phyloP scores from a whole-genome alignment of 192 early-diverging fungal genomes.

The Spinellus fusiger region DNA sequence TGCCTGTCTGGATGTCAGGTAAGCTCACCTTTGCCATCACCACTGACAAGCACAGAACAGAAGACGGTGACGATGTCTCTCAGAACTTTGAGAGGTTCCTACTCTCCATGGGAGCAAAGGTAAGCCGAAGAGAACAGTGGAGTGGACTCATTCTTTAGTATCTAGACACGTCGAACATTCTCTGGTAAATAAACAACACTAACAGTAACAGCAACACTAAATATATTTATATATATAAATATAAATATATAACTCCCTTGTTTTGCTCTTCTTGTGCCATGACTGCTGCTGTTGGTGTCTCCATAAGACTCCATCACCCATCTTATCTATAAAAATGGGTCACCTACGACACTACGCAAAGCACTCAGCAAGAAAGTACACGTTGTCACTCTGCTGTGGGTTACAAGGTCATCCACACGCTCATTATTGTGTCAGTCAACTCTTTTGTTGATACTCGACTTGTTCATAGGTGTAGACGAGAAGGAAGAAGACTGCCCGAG shows the following conservation, averaged over 20 bases:
- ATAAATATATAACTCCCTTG: not conserved
- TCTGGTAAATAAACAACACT: too few relatives aligned
- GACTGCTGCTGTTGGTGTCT: not conserved
- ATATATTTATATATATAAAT: not conserved
- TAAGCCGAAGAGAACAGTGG: conserved; percentile 4
- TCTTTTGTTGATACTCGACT: not conserved
- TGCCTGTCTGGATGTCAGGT: conserved; percentile 25
- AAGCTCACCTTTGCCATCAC: too few relatives aligned
- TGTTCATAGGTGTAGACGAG: conserved; percentile 5
- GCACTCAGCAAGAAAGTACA: conserved; percentile 12
- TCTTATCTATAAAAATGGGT: conserved; percentile 30
- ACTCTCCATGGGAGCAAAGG: conserved; percentile 28
- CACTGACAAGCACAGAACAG: conserved; percentile 16
- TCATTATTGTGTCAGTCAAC: not conserved
- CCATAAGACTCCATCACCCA: conserved; percentile 22
- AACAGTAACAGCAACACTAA: too few relatives aligned
- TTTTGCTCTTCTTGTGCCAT: not conserved
- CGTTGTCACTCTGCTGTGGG: conserved; percentile 26
- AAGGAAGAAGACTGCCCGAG: conserved; percentile 12
- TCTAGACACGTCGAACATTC: conserved; percentile 17
- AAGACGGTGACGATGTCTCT: conserved; percentile 32
- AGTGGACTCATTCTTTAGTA: not conserved
- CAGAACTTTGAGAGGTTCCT: conserved; percentile 23
- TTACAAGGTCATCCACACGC: conserved; percentile 11
- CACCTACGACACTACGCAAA: conserved; percentile 18